phyloP scores from a whole-genome alignment of 106 monocot genomes.

The Allium sativum region DNA sequence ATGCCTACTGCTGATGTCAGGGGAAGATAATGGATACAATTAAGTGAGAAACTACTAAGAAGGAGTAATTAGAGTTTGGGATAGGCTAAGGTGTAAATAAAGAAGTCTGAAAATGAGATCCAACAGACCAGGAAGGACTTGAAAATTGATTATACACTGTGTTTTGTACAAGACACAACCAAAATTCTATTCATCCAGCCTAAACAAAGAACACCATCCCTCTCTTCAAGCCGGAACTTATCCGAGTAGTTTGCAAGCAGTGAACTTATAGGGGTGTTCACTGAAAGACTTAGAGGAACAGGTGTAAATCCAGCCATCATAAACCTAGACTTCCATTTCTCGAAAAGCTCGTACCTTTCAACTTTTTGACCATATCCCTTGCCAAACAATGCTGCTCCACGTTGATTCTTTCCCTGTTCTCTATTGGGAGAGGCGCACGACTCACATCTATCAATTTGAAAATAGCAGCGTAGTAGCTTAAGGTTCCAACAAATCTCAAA shows the following conservation, averaged over 20 bases:
- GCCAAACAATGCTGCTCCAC: conserved; percentile 94
- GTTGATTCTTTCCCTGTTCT: conserved; percentile 60
- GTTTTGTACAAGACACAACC: conserved; percentile 67
- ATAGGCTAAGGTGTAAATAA: no score
- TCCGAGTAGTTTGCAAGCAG: conserved; percentile 53
- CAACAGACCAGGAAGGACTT: no score
- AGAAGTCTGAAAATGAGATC: no score
- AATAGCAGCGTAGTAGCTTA: conserved; percentile 56
- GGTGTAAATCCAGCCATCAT: conserved; percentile 78
- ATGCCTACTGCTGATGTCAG: conserved; percentile 43
- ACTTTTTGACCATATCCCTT: conserved; percentile 88
- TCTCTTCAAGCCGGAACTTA: conserved; percentile 57
- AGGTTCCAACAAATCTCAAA: conserved; percentile 59
- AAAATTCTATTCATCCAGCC: conserved; percentile 80
- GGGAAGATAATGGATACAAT: conserved; percentile 33
- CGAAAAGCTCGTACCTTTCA: conserved; percentile 72
- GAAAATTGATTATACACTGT: no score
- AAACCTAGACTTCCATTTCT: conserved; percentile 82
- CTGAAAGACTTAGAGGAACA: conserved; percentile 55
- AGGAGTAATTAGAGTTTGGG: background rate
- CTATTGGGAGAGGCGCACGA: conserved; percentile 41
- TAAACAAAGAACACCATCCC: conserved; percentile 75
- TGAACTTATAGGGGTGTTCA: conserved; percentile 65
- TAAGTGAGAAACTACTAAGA: background rate
- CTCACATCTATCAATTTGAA: conserved; percentile 77